Evolutionary conservation across 2,329 filamentous ascomycete genomes (phyloP).

Genomic region (Paecilomyces sp.): DNA sequence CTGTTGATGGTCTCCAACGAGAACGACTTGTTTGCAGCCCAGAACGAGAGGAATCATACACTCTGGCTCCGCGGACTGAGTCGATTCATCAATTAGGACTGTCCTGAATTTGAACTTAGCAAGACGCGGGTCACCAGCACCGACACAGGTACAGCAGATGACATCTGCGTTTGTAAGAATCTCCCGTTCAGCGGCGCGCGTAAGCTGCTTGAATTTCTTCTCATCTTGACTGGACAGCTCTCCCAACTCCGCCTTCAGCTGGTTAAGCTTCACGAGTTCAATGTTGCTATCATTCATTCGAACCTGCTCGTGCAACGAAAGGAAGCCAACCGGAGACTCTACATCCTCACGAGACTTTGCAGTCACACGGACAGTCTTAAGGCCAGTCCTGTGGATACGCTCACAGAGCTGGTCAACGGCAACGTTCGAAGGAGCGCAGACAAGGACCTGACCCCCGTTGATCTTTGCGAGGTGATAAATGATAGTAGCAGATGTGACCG

Average conservation of each 20-base stretch:
- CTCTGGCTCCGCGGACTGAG: conserved; percentile 94
- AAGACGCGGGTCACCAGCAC: conserved; percentile 88
- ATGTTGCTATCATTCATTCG: conserved; percentile 95
- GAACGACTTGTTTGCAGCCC: conserved; percentile 97
- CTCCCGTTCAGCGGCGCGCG: conserved; percentile 86
- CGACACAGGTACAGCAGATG: conserved; percentile 97
- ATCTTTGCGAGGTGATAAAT: conserved; percentile 97
- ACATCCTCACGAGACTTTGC: conserved; percentile 98
- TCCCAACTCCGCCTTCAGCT: conserved; percentile 84
- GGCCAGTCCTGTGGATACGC: conserved; percentile 84
- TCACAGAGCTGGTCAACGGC: conserved; percentile 97
- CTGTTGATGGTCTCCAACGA: conserved; percentile 97
- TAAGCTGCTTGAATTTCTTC: conserved; percentile 96
- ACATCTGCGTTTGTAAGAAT: conserved; percentile 94
- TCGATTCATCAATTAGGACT: conserved; percentile 95
- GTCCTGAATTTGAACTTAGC: conserved; percentile 98
- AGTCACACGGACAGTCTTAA: conserved; percentile 97
- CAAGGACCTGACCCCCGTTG: conserved; percentile 87
- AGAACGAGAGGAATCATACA: conserved; percentile 98
- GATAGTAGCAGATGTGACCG: conserved; percentile 95
- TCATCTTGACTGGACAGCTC: conserved; percentile 93
- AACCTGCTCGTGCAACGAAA: conserved; percentile 94
- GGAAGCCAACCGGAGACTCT: conserved; percentile 92
- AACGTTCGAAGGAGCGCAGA: conserved; percentile 96
- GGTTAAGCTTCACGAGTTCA: conserved; percentile 84